These are phyloP conservation scores for Amaranthus hypochondriacus DNA, from an alignment of 148 eudicot genomes.

Conservation along the genomic window DNA sequence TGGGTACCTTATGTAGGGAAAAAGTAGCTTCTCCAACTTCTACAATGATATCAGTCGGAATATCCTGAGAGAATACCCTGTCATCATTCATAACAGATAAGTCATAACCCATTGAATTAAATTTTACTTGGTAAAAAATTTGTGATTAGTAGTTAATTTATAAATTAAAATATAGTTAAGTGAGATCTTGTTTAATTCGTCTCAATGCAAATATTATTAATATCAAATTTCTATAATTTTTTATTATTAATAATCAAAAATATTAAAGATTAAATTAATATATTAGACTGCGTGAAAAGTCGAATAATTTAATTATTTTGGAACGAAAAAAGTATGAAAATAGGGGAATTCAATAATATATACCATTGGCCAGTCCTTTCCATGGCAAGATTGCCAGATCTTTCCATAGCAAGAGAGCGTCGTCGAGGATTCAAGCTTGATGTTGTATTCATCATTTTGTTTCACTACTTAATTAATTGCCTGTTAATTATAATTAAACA, in stretches of 20 bases:
- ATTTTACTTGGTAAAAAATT: no score
- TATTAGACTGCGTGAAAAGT: no score
- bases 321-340: background rate
- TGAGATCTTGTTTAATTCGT: no score
- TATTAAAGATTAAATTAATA: no score
- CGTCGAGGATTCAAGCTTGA: constrained; percentile 38
- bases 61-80: constrained; percentile 92
- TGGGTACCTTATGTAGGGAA: constrained; percentile 79
- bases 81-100: background rate
- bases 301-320: background rate
- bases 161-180: no score
- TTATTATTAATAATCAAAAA: no score
- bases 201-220: no score
- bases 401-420: constrained; percentile 82
- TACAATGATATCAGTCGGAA: constrained; percentile 74
- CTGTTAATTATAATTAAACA: background rate
- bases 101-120: constrained; percentile 2
- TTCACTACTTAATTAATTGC: background rate
- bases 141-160: no score
- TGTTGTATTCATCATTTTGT: constrained; percentile 35
- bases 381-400: constrained; percentile 69
- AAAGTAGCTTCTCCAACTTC: constrained; percentile 57
- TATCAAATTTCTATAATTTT: no score
- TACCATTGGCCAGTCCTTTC: constrained; percentile 97
- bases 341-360: background rate